Percentiles rank a stretch among this genome's conserved stretches.
phyloP scores from a whole-genome alignment of 2,329 filamentous ascomycete genomes.

The Diaporthe longicolla region DNA sequence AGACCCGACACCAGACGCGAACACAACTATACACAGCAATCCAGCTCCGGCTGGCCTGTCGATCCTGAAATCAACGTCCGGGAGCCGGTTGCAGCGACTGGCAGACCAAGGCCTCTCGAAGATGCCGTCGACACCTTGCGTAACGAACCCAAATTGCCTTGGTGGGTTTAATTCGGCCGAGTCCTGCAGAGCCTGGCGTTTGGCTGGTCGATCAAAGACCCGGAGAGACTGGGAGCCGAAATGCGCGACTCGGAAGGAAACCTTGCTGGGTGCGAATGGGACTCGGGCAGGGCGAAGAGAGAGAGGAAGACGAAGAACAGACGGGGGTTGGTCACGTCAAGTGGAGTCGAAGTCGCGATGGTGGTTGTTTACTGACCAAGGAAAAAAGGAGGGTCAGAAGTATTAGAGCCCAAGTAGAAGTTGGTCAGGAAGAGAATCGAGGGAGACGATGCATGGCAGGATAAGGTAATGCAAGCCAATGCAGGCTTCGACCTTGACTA shows the following conservation, averaged over 20 bases:
- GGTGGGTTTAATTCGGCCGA: conserved; percentile 19
- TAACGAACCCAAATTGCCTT: conserved; percentile 4
- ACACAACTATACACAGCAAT: conserved; percentile 12
- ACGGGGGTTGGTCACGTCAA: conserved; percentile 17
- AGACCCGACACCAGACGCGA: conserved; percentile 18
- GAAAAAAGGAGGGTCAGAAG: conserved; percentile 32
- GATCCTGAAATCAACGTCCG: neutral
- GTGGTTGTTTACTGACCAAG: neutral
- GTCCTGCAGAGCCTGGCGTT: conserved; percentile 1
- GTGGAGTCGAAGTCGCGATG: conserved; percentile 17
- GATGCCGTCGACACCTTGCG: neutral
- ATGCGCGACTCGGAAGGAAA: neutral
- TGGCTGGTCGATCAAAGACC: conserved; percentile 14
- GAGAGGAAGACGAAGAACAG: neutral
- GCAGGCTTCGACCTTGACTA: conserved; percentile 30
- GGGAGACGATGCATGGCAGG: conserved; percentile 31
- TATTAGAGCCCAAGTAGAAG: conserved; percentile 3
- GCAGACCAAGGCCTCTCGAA: neutral
- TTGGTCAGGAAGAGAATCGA: conserved; percentile 3
- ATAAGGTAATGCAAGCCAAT: conserved; percentile 36
- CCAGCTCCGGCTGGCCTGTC: conserved; percentile 8
- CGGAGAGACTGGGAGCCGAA: conserved; percentile 8
- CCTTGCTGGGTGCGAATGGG: neutral
- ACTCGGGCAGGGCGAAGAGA: neutral
- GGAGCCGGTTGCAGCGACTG: neutral